These are phyloP conservation scores for Gentiana dahurica DNA, from an alignment of 257 asterid genomes.

Conservation along the genomic window DNA sequence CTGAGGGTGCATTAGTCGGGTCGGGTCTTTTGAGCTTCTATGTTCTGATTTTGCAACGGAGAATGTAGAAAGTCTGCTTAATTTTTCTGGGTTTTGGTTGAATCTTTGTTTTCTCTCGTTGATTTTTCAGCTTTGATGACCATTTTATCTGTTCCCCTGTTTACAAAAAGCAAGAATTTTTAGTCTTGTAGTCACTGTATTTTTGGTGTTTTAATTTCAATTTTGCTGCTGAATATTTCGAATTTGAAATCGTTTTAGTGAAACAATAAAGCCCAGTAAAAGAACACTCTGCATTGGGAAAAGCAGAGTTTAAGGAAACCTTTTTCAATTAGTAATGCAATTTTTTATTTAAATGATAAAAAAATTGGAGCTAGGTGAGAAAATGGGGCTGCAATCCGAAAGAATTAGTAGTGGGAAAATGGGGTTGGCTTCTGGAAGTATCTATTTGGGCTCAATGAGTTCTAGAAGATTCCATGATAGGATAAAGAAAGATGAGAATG, in stretches of 20 bases:
- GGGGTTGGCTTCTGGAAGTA: constrained; percentile 38
- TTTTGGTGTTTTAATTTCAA: background rate
- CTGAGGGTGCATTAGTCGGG: constrained; percentile 1
- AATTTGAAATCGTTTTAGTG: constrained; percentile 8
- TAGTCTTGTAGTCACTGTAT: background rate
- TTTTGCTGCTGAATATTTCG: background rate
- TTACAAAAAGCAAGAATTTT: background rate
- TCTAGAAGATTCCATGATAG: constrained; percentile 35
- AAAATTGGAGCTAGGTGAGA: no score
- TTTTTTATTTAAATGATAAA: no score
- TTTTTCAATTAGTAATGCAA: no score
- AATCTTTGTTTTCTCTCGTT: background rate
- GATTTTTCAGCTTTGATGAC: background rate
- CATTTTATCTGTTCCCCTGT: background rate
- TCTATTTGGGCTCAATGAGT: constrained; percentile 23
- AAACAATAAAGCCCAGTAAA: constrained; percentile 12
- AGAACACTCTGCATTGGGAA: constrained; percentile 7
- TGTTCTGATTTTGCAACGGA: constrained; percentile 5
- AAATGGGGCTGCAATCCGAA: no score
- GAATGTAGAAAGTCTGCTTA: constrained; percentile 1
- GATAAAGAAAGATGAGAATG: constrained; percentile 35
- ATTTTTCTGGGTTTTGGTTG: constrained; percentile 7
- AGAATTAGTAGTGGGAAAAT: constrained; percentile 22
- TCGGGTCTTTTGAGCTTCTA: constrained; percentile 1
- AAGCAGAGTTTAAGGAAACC: background rate